Base-by-base conservation (phyloP, 257 asterid species). In the Linaria vulgaris region DNA sequence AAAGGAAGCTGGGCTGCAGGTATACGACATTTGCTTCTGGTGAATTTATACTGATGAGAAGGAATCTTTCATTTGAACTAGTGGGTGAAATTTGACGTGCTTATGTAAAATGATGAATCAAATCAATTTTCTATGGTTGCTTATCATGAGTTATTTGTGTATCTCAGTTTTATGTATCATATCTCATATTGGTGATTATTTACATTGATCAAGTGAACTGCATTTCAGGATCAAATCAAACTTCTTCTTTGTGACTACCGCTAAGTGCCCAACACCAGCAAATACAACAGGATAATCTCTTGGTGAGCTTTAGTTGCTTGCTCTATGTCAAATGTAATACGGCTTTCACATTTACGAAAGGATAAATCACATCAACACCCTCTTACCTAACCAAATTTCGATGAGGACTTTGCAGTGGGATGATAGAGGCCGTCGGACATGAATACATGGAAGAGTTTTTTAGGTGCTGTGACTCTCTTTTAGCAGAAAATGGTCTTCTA, bases 371-470 rank as follows among this genome's bases (percentile, higher is more conserved):
- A n/a, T n/a, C n/a, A n/a, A n/a, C n/a, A n/a, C 53, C 34, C n/a
- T n/a, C n/a, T 49, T 16, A 11, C 22, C 15, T 4, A 24, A 9
- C 44, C 6, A 6, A 15, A 66, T 6, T 3, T 54, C 12, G 11
- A 31, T 19, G 24, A 22, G 17, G 56, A 39, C 24, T 11, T n/a
- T 51, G 23, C 78, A 80, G 13, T 44, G 98, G 83, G 83, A 86
- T 88, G 98, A 65, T 91, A 73, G 98, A 88, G 85, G 88, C 89
- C 13, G 97, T 88, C 44, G 96, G 97, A 20, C 97, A 91, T 63
- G 96, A 88, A 68, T 91, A 54, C 48, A 83, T 88, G 86, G n/a
- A n/a, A n/a, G n/a, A n/a, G n/a, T n/a, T n/a, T n/a, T n/a, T n/a
- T n/a, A n/a, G n/a, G n/a, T n/a, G n/a, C n/a, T n/a, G n/a, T n/a